Base-by-base conservation (phyloP, 2,329 filamentous ascomycete genomes). In the Fusarium citri region DNA sequence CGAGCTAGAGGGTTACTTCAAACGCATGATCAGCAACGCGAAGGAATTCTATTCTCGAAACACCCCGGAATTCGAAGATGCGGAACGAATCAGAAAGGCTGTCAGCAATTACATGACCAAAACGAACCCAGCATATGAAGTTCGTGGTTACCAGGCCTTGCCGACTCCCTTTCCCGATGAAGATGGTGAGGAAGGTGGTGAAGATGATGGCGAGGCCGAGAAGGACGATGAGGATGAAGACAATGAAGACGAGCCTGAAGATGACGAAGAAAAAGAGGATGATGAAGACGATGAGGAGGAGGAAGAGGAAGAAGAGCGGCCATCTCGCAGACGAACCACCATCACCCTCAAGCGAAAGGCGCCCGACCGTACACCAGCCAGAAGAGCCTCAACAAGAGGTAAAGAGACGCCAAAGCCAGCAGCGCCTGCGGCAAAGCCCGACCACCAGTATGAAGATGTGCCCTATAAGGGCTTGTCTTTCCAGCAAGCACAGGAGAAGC, bases 81-180 rank as follows among this genome's bases (percentile, higher is more conserved):
- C 94, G 11, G 94, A 97, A 80, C 89, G 93, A 50, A 88, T 97
- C 47, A 88, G 94, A 48, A 97, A 97, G 81, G 91, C 93, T 5
- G 86, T 95, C 42, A 94, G 92, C 78, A 95, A 94, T 75, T 94
- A 90, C 78, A 97, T 97, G 94, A 91, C 90, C 59, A 92, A 92
- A 78, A 87, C 91, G 73, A 97, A 97, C 74, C 94, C 94, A 16
- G 93, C 92, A 18, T 97, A 97, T 79, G 88, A 89, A 67, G 83
- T 85, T 18, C 84, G 86, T 25, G 83, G 82, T 48, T 96, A 97
- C 76, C 86, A 88, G 64, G 91, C 92, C 8, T 85, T 91, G 47
- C 87, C 93, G 8, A 94, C 93, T 2, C 92, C 93, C 0, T 84
- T 94, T 7, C 74, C 57, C 6, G 77, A 76, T 15, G 77, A 76